These are phyloP conservation scores for Mycosphaerella sp. DNA, from an alignment of 2,329 filamentous ascomycete species.

Conservation along the genomic window DNA sequence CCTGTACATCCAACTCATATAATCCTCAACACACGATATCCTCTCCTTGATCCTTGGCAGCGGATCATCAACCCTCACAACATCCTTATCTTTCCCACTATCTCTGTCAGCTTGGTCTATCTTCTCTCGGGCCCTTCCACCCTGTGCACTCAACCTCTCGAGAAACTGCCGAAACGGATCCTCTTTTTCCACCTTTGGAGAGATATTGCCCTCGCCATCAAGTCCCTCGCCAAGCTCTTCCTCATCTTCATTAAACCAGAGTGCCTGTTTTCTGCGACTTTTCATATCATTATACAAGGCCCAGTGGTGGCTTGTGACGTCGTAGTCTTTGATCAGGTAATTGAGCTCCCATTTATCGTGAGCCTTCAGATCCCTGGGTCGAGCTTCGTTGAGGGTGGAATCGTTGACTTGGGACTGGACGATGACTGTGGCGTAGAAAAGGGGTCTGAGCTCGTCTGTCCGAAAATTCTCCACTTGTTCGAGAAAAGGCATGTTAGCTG, in stretches of 20 bases:
- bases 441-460: conserved; percentile 26
- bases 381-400: conserved; percentile 46
- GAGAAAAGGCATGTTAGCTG: conserved; percentile 12
- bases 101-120: conserved; percentile 52
- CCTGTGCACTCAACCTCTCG: conserved; percentile 47
- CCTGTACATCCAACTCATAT: conserved; percentile 30
- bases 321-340: conserved; percentile 65
- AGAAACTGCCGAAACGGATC: conserved; percentile 45
- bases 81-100: conserved; percentile 38
- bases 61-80: conserved; percentile 29
- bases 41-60: conserved; percentile 13
- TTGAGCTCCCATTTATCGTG: conserved; percentile 64
- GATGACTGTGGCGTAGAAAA: conserved; percentile 66
- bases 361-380: conserved; percentile 49
- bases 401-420: conserved; percentile 68
- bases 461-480: conserved; percentile 8
- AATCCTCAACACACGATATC: conserved; percentile 26
- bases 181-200: conserved; percentile 32
- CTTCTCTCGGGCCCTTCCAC: conserved; percentile 52
- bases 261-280: conserved; percentile 48
- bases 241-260: conserved; percentile 40
- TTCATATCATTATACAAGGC: conserved; percentile 53
- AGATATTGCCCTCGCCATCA: conserved; percentile 19
- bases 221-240: conserved; percentile 17
- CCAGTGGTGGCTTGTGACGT: conserved; percentile 32